These are phyloP conservation scores for Marchantia paleacea DNA, from an alignment of 225 moss, liverwort and hornwort genomes.

Conservation along the genomic window DNA sequence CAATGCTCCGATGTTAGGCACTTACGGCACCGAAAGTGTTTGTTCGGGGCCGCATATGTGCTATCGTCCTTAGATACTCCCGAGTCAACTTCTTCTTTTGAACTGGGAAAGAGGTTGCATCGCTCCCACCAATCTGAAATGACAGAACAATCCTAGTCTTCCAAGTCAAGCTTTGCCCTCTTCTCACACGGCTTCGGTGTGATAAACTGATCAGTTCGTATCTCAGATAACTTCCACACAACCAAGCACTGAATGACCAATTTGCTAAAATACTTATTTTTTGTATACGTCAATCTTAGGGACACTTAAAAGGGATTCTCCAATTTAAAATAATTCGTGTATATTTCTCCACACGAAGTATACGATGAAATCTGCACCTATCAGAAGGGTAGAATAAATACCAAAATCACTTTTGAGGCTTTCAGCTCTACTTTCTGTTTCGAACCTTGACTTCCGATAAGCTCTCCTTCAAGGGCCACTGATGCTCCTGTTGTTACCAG, in stretches of 20 bases:
- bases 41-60: conserved; percentile 93
- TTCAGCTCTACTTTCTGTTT: conserved; percentile 98
- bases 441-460: conserved; percentile 83
- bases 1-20: neutral
- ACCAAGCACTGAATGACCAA: too few species aligned
- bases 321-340: too few species aligned
- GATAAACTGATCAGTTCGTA: too few species aligned
- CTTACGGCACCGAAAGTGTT: conserved; percentile 97
- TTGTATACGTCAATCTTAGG: too few species aligned
- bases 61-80: conserved; percentile 73
- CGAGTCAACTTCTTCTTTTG: conserved; percentile 91
- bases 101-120: conserved; percentile 84
- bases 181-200: too few species aligned
- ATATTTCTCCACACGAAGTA: too few species aligned
- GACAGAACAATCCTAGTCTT: neutral
- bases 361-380: too few species aligned
- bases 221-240: too few species aligned
- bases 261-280: too few species aligned
- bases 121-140: conserved; percentile 79
- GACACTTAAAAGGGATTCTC: too few species aligned
- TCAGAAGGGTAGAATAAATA: conserved; percentile 1
- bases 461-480: conserved; percentile 75
- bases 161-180: too few species aligned
- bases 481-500: conserved; percentile 89
- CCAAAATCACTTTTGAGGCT: conserved; percentile 68